Evolutionary conservation across 352 stramenopile species (phyloP).

Genomic region (Thraustochytrium sp.): DNA sequence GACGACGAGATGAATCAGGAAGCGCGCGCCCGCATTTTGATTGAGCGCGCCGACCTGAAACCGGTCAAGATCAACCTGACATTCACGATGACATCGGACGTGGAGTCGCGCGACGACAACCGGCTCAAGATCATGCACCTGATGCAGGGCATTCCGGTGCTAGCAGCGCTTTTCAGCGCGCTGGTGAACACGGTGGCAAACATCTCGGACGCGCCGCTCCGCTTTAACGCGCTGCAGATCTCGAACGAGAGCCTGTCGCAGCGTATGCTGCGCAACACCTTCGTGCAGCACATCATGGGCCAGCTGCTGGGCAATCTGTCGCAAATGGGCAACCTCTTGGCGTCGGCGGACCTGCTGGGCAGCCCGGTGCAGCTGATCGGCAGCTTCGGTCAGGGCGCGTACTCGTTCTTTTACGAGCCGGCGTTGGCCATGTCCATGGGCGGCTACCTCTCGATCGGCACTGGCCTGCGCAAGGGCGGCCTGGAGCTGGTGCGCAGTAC

Average conservation of each 20-base stretch:
- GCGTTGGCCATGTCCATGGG: slow-evolving; percentile 38
- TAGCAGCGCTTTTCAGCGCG: slow-evolving; percentile 15
- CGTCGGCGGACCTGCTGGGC: slow-evolving; percentile 32
- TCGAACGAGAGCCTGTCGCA: slow-evolving; percentile 25
- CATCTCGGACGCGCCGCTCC: slow-evolving; percentile 27
- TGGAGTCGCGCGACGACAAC: slow-evolving; percentile 16
- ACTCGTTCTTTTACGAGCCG: slow-evolving; percentile 44
- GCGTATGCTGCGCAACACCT: slow-evolving; percentile 22
- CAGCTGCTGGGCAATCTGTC: slow-evolving; percentile 39
- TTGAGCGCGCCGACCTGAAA: slow-evolving; percentile 40
- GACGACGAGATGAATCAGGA: not conserved
- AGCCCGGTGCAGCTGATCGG: slow-evolving; percentile 42
- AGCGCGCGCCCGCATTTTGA: not conserved
- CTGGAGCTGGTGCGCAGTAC: slow-evolving; percentile 29
- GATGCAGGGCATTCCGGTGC: slow-evolving; percentile 34
- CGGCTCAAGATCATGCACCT: slow-evolving; percentile 40
- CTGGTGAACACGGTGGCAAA: slow-evolving; percentile 42
- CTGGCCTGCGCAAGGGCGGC: slow-evolving; percentile 19
- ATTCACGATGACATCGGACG: slow-evolving; percentile 39
- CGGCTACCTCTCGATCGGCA: slow-evolving; percentile 35
- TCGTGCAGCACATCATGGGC: slow-evolving; percentile 31
- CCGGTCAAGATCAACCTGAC: slow-evolving; percentile 41
- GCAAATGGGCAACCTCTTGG: slow-evolving; percentile 40
- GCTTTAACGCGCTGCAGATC: slow-evolving; percentile 40
- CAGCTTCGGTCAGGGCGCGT: slow-evolving; percentile 36